Conservation (phyloP, 495 filamentous ascomycete species). For the Xylaria sp. region DNA sequence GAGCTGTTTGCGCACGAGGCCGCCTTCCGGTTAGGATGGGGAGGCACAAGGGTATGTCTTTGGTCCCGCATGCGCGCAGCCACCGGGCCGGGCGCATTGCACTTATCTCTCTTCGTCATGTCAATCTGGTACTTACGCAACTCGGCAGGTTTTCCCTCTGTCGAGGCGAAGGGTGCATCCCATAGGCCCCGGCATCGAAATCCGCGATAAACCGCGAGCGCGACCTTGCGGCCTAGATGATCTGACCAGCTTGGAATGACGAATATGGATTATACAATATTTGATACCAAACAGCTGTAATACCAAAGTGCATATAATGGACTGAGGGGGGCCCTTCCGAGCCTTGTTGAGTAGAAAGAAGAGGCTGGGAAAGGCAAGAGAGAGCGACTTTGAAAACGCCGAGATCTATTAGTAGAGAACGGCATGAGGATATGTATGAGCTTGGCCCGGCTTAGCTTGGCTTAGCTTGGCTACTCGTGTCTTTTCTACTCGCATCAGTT, state of each 20-base stretch:
- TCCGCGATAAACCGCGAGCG: conserved; percentile 48
- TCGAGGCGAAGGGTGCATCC: conserved; percentile 52
- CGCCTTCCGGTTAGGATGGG: conserved; percentile 92
- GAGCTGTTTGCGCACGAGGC: conserved; percentile 96
- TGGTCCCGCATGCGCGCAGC: background rate
- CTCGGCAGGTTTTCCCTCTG: conserved; percentile 57
- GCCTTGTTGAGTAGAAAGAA: background rate
- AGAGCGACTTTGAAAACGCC: background rate
- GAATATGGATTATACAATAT: conserved; percentile 3
- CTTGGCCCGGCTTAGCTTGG: background rate
- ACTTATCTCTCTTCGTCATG: background rate
- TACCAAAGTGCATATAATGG: background rate
- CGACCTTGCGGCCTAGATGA: conserved; percentile 47
- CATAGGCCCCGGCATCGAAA: conserved; percentile 62
- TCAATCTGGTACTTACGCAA: conserved; percentile 1
- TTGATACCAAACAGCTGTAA: background rate
- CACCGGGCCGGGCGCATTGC: too few species aligned
- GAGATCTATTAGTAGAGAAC: background rate
- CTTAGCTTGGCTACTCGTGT: too few species aligned
- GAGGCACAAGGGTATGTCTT: conserved; percentile 80
- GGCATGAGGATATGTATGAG: background rate
- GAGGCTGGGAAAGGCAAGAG: background rate
- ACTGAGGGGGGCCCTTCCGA: background rate
- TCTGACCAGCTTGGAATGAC: conserved; percentile 59
- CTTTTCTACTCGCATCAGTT: background rate